Evolutionary conservation across 176 grass and related monocot species (phyloP).

Genomic region (Olyra latifolia): DNA sequence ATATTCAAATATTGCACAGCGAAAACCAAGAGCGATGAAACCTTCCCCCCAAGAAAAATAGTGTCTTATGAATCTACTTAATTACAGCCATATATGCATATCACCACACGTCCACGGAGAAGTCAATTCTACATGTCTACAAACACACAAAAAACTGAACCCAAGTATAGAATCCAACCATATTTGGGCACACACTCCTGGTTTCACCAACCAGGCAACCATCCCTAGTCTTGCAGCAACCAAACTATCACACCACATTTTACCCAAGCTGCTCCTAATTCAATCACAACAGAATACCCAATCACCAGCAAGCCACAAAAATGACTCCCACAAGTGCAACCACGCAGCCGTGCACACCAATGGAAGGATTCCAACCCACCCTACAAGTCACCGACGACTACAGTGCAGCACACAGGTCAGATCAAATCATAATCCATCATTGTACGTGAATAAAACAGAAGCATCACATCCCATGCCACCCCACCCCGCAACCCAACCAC

Average conservation of each 20-base stretch:
- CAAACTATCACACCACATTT: neutral
- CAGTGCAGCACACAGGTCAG: slow-evolving; percentile 12
- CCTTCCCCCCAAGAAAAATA: neutral
- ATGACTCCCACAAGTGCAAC: neutral
- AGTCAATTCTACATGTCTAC: slow-evolving; percentile 2
- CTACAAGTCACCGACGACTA: slow-evolving; percentile 3
- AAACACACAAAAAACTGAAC: neutral
- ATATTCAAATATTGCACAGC: slow-evolving; percentile 7
- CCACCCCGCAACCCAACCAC: slow-evolving; percentile 38
- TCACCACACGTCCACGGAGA: neutral
- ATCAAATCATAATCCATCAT: slow-evolving; percentile 21
- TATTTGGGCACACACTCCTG: neutral
- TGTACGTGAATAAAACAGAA: slow-evolving; percentile 27
- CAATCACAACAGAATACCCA: neutral
- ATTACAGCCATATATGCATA: slow-evolving; percentile 19
- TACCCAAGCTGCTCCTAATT: neutral
- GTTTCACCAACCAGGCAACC: neutral
- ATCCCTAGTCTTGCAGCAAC: slow-evolving; percentile 12
- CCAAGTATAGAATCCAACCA: slow-evolving; percentile 1
- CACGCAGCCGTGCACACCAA: neutral
- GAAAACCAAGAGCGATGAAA: neutral
- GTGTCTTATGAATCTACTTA: neutral
- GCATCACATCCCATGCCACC: slow-evolving; percentile 2
- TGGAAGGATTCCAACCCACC: neutral
- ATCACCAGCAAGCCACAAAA: slow-evolving; percentile 18